Evolutionary conservation across 768 basidiomycete genomes (phyloP).

Genomic region (Paxillus rubicundulus): DNA sequence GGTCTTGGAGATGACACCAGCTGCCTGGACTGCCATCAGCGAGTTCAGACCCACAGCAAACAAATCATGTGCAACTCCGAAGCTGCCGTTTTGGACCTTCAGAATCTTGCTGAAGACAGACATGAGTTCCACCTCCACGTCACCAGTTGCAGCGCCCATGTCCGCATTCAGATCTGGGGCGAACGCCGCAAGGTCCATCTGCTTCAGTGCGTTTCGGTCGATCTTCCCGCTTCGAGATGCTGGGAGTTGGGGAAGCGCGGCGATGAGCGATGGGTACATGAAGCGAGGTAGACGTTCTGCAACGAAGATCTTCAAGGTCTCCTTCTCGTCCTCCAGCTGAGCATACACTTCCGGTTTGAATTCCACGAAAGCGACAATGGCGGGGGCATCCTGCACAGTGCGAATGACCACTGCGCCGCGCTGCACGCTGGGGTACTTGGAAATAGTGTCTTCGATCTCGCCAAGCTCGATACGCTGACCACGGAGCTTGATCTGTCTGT

Average conservation of each 20-base stretch:
- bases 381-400: slow-evolving; percentile 26
- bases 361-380: slow-evolving; percentile 31
- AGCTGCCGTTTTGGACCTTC: slow-evolving; percentile 19
- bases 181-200: slow-evolving; percentile 25
- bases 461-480: slow-evolving; percentile 34
- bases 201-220: slow-evolving; percentile 26
- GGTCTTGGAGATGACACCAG: slow-evolving; percentile 28
- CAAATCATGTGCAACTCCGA: slow-evolving; percentile 28
- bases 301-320: slow-evolving; percentile 23
- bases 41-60: slow-evolving; percentile 32
- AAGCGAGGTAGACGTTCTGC: slow-evolving; percentile 31
- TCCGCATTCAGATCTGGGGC: slow-evolving; percentile 19
- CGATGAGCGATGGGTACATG: slow-evolving; percentile 31
- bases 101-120: slow-evolving; percentile 23
- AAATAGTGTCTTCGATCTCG: slow-evolving; percentile 32
- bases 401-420: slow-evolving; percentile 27
- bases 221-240: slow-evolving; percentile 28
- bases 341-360: slow-evolving; percentile 12
- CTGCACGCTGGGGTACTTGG: slow-evolving; percentile 20
- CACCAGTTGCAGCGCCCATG: slow-evolving; percentile 24
- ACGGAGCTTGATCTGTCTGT: slow-evolving; percentile 34
- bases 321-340: slow-evolving; percentile 18
- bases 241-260: slow-evolving; percentile 22
- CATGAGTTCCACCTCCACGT: slow-evolving; percentile 27
- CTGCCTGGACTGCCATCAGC: slow-evolving; percentile 32